Evolutionary conservation across 2,329 filamentous ascomycete genomes (phyloP).

Genomic region (Thelonectria rubi): DNA sequence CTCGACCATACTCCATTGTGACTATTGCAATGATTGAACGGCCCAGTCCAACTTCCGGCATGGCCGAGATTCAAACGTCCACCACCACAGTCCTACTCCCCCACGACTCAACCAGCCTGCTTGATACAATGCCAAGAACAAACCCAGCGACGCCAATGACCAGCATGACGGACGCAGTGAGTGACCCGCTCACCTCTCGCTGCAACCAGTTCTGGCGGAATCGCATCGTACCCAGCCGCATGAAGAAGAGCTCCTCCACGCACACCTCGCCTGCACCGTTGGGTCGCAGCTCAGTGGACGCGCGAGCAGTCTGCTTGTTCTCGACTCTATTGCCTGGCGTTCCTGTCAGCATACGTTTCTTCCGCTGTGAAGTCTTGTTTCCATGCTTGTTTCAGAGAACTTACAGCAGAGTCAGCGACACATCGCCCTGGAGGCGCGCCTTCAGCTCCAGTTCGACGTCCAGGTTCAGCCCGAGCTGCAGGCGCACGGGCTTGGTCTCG

Average conservation of each 20-base stretch:
- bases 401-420: conserved; percentile 35
- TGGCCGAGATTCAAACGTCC: not conserved
- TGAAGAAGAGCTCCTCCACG: conserved; percentile 34
- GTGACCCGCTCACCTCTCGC: conserved; percentile 31
- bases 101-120: conserved; percentile 27
- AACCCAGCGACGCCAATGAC: conserved; percentile 32
- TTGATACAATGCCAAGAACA: conserved; percentile 28
- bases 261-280: conserved; percentile 27
- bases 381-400: not conserved
- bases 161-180: conserved; percentile 33
- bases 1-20: conserved; percentile 2
- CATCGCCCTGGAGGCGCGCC: conserved; percentile 32
- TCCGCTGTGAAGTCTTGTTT: not conserved
- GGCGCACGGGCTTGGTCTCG: conserved; percentile 34
- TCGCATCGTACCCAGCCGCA: conserved; percentile 28
- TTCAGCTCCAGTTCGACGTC: conserved; percentile 34
- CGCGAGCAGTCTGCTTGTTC: conserved; percentile 29
- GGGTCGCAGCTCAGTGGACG: conserved; percentile 29
- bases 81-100: conserved; percentile 2
- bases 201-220: conserved; percentile 31
- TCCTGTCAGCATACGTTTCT: conserved; percentile 1
- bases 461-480: conserved; percentile 33
- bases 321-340: conserved; percentile 33
- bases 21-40: conserved; percentile 14
- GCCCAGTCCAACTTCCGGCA: not conserved